A percentile compares a stretch with the other conserved stretches of the same genome.
These are phyloP conservation scores for Gnomoniopsis smithogilvyi DNA, from an alignment of 2,329 filamentous ascomycete species.

Conservation along the genomic window DNA sequence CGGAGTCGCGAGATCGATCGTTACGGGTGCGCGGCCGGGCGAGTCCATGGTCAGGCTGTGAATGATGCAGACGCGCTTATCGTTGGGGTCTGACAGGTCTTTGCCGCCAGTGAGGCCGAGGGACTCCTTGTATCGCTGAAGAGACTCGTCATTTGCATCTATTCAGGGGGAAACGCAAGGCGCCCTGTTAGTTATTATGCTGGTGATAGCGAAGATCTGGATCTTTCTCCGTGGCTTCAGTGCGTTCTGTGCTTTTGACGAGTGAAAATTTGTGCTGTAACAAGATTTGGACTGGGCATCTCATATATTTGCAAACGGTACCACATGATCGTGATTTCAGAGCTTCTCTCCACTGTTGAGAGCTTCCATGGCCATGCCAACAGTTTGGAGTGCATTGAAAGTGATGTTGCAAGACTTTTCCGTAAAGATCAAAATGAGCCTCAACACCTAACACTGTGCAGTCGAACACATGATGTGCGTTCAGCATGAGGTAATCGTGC, in stretches of 20 bases:
- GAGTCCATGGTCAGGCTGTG: slow-evolving; percentile 85
- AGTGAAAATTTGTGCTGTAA: not conserved
- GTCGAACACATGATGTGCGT: no score
- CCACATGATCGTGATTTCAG: not conserved
- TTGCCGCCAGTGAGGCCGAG: slow-evolving; percentile 78
- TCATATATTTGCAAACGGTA: not conserved
- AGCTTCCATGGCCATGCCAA: not conserved
- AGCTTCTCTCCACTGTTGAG: not conserved
- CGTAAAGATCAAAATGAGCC: no score
- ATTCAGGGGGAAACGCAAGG: not conserved
- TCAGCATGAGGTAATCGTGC: no score
- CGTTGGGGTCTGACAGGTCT: slow-evolving; percentile 71
- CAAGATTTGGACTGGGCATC: not conserved
- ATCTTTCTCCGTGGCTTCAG: no score
- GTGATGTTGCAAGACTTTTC: no score
- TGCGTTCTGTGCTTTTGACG: no score
- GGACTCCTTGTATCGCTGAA: slow-evolving; percentile 96
- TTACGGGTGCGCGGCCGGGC: slow-evolving; percentile 77
- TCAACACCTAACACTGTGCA: no score
- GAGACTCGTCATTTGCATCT: slow-evolving; percentile 80
- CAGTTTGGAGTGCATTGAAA: no score
- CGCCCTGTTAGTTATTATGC: not conserved
- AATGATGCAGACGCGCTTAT: slow-evolving; percentile 91
- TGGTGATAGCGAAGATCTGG: not conserved
- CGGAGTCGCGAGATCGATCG: slow-evolving; percentile 77